Percentiles rank a stretch among this genome's conserved stretches.
phyloP scores from a whole-genome alignment of 768 basidiomycete genomes.

The Phylloporus arenicola region DNA sequence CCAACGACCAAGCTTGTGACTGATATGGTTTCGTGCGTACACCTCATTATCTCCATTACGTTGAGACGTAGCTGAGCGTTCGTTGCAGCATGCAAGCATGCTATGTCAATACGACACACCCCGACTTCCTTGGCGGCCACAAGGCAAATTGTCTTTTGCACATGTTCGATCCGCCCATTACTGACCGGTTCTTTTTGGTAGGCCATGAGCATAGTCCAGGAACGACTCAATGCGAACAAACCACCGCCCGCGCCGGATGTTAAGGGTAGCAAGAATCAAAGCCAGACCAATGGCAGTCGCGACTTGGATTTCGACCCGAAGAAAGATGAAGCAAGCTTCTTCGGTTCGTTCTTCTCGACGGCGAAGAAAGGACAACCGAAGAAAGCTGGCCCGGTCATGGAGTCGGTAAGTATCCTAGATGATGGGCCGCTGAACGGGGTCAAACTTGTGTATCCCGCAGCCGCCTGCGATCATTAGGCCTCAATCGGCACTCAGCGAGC shows the following conservation, averaged over 20 bases:
- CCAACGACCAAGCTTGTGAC: slow-evolving; percentile 93
- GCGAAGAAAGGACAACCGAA: slow-evolving; percentile 56
- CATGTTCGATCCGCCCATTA: background rate
- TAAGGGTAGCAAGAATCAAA: slow-evolving; percentile 59
- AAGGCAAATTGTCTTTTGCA: slow-evolving; percentile 41
- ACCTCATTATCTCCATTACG: background rate
- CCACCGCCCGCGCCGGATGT: slow-evolving; percentile 56
- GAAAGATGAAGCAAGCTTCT: slow-evolving; percentile 90
- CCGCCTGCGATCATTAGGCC: slow-evolving; percentile 88
- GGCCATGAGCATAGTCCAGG: slow-evolving; percentile 86
- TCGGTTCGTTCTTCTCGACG: slow-evolving; percentile 89
- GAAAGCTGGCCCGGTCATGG: slow-evolving; percentile 56
- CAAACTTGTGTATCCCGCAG: slow-evolving; percentile 27
- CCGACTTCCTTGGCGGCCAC: slow-evolving; percentile 96
- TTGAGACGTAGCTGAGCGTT: slow-evolving; percentile 1
- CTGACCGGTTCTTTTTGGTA: slow-evolving; percentile 25
- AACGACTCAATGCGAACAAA: slow-evolving; percentile 78
- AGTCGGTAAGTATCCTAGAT: slow-evolving; percentile 39
- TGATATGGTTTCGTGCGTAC: slow-evolving; percentile 83
- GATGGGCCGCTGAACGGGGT: slow-evolving; percentile 11
- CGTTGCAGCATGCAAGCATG: slow-evolving; percentile 87
- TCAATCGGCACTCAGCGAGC: slow-evolving; percentile 83
- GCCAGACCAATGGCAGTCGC: slow-evolving; percentile 83
- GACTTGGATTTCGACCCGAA: slow-evolving; percentile 88
- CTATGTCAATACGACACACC: slow-evolving; percentile 98